These are phyloP conservation scores for Syzygium jambos DNA, from an alignment of 345 rosid genomes.

Conservation along the genomic window DNA sequence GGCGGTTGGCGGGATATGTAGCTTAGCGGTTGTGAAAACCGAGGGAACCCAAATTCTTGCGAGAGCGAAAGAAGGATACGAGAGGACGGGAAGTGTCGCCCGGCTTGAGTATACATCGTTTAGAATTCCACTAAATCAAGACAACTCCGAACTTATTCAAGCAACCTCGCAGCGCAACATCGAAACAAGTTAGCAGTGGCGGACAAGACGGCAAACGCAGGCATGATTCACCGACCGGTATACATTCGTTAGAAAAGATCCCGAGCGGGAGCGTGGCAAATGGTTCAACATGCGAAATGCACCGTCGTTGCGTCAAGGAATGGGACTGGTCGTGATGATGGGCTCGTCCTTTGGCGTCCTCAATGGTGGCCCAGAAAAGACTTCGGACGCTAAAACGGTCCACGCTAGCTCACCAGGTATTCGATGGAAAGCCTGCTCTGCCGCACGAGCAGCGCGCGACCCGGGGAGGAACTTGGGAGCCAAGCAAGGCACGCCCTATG, in stretches of 20 bases:
- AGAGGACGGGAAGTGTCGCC: background rate
- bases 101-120: background rate
- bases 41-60: background rate
- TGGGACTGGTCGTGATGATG: background rate
- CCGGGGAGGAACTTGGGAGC: background rate
- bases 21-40: no score
- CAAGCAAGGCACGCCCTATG: background rate
- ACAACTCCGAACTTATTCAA: background rate
- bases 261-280: no score
- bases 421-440: no score
- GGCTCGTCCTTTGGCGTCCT: no score
- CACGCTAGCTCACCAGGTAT: no score
- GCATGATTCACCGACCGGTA: no score
- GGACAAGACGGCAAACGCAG: background rate
- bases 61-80: background rate
- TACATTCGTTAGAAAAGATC: background rate
- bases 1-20: background rate
- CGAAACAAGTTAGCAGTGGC: background rate
- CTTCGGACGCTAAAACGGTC: background rate
- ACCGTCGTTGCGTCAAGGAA: background rate
- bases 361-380: background rate
- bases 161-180: background rate
- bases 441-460: background rate
- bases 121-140: background rate
- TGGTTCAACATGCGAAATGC: background rate